These are phyloP conservation scores for Lactuca sativa DNA, from an alignment of 129 eudicot species.

Conservation along the genomic window DNA sequence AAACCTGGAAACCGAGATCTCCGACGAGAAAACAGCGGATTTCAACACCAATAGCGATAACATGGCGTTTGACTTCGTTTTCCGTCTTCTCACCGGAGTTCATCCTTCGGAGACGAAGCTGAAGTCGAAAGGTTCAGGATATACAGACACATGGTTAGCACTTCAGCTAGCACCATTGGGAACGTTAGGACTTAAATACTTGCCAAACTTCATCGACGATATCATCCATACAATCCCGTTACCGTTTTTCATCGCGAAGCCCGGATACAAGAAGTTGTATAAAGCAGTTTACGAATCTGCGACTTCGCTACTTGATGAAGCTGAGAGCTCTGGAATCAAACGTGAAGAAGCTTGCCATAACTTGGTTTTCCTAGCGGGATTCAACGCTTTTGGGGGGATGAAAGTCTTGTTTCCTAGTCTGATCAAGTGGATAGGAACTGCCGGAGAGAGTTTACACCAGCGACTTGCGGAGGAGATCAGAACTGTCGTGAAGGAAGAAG, in stretches of 20 bases:
- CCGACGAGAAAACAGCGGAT: slow-evolving; percentile 29
- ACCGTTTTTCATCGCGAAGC: slow-evolving; percentile 41
- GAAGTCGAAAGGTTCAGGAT: slow-evolving; percentile 35
- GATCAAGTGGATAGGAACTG: slow-evolving; percentile 55
- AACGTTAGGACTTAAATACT: slow-evolving; percentile 38
- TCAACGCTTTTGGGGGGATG: slow-evolving; percentile 72
- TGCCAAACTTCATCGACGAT: slow-evolving; percentile 53
- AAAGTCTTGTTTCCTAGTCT: slow-evolving; percentile 51
- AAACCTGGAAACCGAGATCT: slow-evolving; percentile 48
- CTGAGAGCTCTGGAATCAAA: slow-evolving; percentile 39
- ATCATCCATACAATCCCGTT: slow-evolving; percentile 45
- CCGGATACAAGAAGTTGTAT: slow-evolving; percentile 50
- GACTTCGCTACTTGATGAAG: slow-evolving; percentile 39
- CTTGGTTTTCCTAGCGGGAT: slow-evolving; percentile 49
- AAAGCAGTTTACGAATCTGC: slow-evolving; percentile 32
- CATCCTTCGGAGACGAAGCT: background rate
- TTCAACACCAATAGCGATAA: slow-evolving; percentile 30
- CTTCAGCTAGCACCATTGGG: slow-evolving; percentile 53
- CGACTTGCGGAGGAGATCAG: slow-evolving; percentile 53
- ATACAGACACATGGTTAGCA: slow-evolving; percentile 40
- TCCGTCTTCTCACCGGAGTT: background rate
- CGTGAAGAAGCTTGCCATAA: slow-evolving; percentile 75
- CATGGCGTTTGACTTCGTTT: slow-evolving; percentile 6
- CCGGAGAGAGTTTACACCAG: slow-evolving; percentile 47
- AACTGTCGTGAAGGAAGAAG: slow-evolving; percentile 42